Evolutionary conservation across 441 rosid species (phyloP).

Genomic region (Cnidoscolus chayamansa): DNA sequence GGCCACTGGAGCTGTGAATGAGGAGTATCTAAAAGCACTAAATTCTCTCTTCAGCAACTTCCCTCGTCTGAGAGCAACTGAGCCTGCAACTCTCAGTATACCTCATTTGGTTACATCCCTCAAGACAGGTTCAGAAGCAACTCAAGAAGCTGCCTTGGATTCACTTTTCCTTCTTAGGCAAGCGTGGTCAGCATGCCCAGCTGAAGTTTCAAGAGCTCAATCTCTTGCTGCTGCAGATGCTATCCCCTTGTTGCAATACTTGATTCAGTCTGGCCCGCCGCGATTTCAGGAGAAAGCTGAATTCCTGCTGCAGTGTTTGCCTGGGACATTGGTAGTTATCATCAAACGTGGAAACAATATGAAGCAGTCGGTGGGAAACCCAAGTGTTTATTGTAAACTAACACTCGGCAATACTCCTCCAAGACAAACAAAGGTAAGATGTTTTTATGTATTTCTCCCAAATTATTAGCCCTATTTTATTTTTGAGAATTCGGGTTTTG

Average conservation of each 20-base stretch:
- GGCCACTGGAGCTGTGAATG: slow-evolving; percentile 96
- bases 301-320: slow-evolving; percentile 94
- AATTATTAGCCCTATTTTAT: not conserved
- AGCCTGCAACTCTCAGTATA: slow-evolving; percentile 97
- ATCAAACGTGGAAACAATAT: slow-evolving; percentile 97
- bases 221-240: slow-evolving; percentile 99
- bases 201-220: slow-evolving; percentile 95
- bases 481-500: not conserved
- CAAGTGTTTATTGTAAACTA: slow-evolving; percentile 90
- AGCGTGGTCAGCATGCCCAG: slow-evolving; percentile 99
- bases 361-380: slow-evolving; percentile 99
- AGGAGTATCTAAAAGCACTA: slow-evolving; percentile 92
- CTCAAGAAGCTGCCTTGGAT: slow-evolving; percentile 99
- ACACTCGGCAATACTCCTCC: slow-evolving; percentile 91
- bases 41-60: slow-evolving; percentile 92
- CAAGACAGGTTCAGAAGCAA: slow-evolving; percentile 91
- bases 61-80: slow-evolving; percentile 97
- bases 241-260: slow-evolving; percentile 90
- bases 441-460: slow-evolving; percentile 11
- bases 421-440: slow-evolving; percentile 77
- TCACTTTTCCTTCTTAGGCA: slow-evolving; percentile 95
- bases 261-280: slow-evolving; percentile 99
- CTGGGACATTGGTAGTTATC: slow-evolving; percentile 91
- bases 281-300: slow-evolving; percentile 99
- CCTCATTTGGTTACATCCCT: slow-evolving; percentile 96